Evolutionary conservation across 495 filamentous ascomycete species (phyloP).

Genomic region (Annulohypoxylon stygium): DNA sequence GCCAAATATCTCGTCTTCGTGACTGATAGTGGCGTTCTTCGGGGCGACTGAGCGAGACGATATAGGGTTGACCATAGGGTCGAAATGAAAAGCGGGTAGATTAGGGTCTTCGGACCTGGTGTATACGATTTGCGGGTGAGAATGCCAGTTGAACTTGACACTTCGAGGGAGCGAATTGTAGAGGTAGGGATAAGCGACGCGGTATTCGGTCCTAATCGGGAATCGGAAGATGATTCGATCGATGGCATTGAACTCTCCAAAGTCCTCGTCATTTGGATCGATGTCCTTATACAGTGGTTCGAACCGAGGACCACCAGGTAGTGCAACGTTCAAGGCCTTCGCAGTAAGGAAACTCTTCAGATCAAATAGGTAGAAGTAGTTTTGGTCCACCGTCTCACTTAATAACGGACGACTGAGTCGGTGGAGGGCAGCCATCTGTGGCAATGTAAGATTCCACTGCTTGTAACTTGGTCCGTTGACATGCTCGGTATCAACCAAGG

Average conservation of each 20-base stretch:
- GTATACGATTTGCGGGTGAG: constrained; percentile 92
- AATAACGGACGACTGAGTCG: constrained; percentile 91
- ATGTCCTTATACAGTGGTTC: constrained; percentile 99
- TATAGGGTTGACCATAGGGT: constrained; percentile 97
- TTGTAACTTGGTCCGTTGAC: constrained; percentile 98
- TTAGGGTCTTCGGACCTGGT: constrained; percentile 88
- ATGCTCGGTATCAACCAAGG: constrained; percentile 90
- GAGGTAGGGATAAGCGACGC: constrained; percentile 92
- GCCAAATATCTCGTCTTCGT: constrained; percentile 97
- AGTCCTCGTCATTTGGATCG: constrained; percentile 98
- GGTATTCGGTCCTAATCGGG: constrained; percentile 95
- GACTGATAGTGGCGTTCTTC: constrained; percentile 91
- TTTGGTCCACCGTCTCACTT: constrained; percentile 93
- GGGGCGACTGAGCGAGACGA: constrained; percentile 94
- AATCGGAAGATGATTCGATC: constrained; percentile 98
- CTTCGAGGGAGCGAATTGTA: constrained; percentile 97
- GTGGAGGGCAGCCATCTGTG: constrained; percentile 96
- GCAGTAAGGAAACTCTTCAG: constrained; percentile 94
- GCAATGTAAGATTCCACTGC: constrained; percentile 91
- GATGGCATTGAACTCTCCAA: constrained; percentile 99
- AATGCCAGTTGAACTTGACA: constrained; percentile 94
- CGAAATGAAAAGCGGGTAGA: constrained; percentile 97
- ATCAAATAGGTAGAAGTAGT: constrained; percentile 99
- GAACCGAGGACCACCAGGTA: constrained; percentile 96
- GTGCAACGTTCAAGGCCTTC: constrained; percentile 96